Evolutionary conservation across 371 early-diverging fungal species (phyloP), one percentile per base, ranked within the genome.

Genomic region (Choanephora cucurbitarum): DNA sequence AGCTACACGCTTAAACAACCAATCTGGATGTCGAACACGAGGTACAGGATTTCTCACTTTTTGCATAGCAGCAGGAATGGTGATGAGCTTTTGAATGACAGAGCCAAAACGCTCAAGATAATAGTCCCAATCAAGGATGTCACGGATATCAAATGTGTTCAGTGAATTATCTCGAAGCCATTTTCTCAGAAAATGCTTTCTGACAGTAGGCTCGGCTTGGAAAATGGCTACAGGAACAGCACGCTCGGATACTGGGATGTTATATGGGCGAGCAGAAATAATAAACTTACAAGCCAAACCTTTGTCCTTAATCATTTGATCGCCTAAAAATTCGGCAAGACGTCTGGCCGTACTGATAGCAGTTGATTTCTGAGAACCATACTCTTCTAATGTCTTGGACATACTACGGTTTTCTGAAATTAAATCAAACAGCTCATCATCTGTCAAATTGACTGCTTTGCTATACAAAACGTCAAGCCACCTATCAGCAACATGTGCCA

Each of bases 31-130:
- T 11, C 79, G 72, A 3, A 99, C 87, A 22, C 98, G 82, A 15
- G 93, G 91, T 3, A 99, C 87, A 1, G 99, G 99, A 70, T 99
- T 99, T 6, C 79, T 32, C 5, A 99, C 88, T 22, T 88, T 85
- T 72, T 99, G 99, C 91, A 96, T 91, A 4, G 97, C 95, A 3
- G 99, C 99, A 5, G 99, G 99, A 62, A 99, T 97, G 5, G 98
- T 95, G 60, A 99, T 97, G 41, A 99, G 76, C 68, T 99, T 98
- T 66, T 95, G 96, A 62, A 99, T 91, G 1, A 96, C 94, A 21
- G 90, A 87, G 17, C 94, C 95, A 59, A 99, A 94, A 34, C 99
- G 91, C 60, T 98, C 98, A 52, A 93, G 60, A 68, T 99, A 99
- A 73, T 99, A 99, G 42, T 87, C 77, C 99, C 99, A 99, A 75